Evolutionary conservation across 2,329 filamentous ascomycete species (phyloP).

Genomic region (Penicillium sp.): DNA sequence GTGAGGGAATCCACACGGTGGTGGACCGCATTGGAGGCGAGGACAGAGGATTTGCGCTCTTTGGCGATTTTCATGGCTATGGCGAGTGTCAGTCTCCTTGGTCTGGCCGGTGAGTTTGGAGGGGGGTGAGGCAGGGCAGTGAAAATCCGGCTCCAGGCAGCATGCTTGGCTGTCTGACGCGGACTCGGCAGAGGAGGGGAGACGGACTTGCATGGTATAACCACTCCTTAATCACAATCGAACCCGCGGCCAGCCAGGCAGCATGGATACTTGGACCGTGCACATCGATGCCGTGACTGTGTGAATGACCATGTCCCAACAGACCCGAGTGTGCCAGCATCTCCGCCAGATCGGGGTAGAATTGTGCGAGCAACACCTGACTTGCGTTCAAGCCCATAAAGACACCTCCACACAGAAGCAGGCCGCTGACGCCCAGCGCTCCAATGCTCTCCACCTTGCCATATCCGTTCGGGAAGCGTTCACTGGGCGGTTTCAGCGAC

Average conservation of each 20-base stretch:
- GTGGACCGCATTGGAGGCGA: constrained; percentile 93
- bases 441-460: constrained; percentile 97
- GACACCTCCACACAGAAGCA: constrained; percentile 80
- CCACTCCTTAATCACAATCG: constrained; percentile 92
- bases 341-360: constrained; percentile 61
- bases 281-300: constrained; percentile 48
- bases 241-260: constrained; percentile 86
- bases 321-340: constrained; percentile 36
- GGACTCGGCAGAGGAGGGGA: neutral
- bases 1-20: constrained; percentile 95
- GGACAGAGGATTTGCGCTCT: constrained; percentile 89
- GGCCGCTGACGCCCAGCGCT: constrained; percentile 83
- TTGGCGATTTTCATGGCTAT: constrained; percentile 89
- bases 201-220: constrained; percentile 87
- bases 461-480: constrained; percentile 82
- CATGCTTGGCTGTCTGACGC: neutral
- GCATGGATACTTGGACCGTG: constrained; percentile 81
- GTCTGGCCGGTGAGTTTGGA: too few species aligned
- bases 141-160: too few species aligned
- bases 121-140: too few species aligned
- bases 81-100: neutral
- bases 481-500: constrained; percentile 78
- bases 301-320: constrained; percentile 52
- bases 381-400: constrained; percentile 83
- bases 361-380: constrained; percentile 63